These are phyloP conservation scores for apple (Malus domestica) DNA, from an alignment of 306 rosid genomes.

Conservation along the genomic window DNA sequence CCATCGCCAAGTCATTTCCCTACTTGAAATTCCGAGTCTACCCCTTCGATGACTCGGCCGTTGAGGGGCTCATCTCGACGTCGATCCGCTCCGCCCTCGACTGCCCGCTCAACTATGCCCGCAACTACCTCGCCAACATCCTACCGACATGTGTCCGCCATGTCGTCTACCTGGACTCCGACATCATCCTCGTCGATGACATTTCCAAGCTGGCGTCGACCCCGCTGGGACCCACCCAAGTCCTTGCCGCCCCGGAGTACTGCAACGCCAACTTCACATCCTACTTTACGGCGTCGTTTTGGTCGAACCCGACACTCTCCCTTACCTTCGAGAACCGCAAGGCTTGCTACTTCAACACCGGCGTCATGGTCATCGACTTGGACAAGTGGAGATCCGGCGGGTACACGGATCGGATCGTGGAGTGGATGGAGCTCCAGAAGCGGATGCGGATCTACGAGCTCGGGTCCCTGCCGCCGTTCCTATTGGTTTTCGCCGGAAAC, in stretches of 20 bases:
- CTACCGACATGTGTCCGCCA: conserved; percentile 47
- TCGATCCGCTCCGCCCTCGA: conserved; percentile 88
- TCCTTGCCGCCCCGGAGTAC: conserved; percentile 94
- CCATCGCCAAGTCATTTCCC: conserved; percentile 56
- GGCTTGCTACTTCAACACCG: conserved; percentile 93
- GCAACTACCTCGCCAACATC: conserved; percentile 68
- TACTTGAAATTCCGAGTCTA: conserved; percentile 67
- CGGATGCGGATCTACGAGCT: conserved; percentile 91
- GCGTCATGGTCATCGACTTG: conserved; percentile 92
- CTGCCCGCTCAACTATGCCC: conserved; percentile 90
- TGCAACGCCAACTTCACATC: conserved; percentile 83
- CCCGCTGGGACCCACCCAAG: conserved; percentile 27
- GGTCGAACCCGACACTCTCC: conserved; percentile 80
- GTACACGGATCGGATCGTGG: conserved; percentile 66
- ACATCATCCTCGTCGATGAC: conserved; percentile 82
- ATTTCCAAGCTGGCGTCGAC: conserved; percentile 69
- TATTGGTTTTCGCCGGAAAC: conserved; percentile 76
- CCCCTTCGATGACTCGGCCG: conserved; percentile 54
- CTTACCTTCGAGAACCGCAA: conserved; percentile 55
- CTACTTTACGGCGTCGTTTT: conserved; percentile 77
- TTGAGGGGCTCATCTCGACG: conserved; percentile 72
- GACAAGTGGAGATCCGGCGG: conserved; percentile 71
- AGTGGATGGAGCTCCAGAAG: conserved; percentile 99
- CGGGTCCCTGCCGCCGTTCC: conserved; percentile 83
- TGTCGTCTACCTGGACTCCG: conserved; percentile 88